Percentiles rank a stretch among this genome's conserved stretches.
These are phyloP conservation scores for Arachnopeziza araneosa DNA, from an alignment of 2,329 filamentous ascomycete genomes.

Conservation along the genomic window DNA sequence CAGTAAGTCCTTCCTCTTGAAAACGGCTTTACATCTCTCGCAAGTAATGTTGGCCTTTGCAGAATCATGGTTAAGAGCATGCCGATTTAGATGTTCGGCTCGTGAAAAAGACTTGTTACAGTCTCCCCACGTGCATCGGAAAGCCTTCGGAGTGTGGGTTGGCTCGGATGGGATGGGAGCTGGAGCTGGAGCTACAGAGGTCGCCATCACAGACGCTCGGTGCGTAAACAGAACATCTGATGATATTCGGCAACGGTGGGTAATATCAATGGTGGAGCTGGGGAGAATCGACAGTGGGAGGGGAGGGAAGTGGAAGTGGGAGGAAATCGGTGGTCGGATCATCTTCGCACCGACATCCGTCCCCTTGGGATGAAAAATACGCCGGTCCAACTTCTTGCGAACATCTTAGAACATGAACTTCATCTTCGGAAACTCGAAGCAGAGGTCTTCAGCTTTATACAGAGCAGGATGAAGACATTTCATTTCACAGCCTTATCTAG, in stretches of 20 bases:
- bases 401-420: background rate
- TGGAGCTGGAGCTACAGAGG: background rate
- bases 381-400: too few relatives aligned
- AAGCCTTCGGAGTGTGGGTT: slow-evolving; percentile 19
- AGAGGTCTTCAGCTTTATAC: too few relatives aligned
- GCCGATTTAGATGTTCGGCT: slow-evolving; percentile 52
- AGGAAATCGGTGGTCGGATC: background rate
- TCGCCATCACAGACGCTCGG: background rate
- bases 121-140: slow-evolving; percentile 38
- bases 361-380: too few relatives aligned
- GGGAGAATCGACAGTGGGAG: background rate
- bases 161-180: background rate
- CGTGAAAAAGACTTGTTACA: slow-evolving; percentile 51
- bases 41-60: slow-evolving; percentile 47
- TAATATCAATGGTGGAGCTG: too few relatives aligned
- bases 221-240: background rate
- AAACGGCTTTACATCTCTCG: slow-evolving; percentile 40
- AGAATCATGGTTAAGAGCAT: slow-evolving; percentile 49
- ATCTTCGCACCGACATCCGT: background rate
- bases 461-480: too few relatives aligned
- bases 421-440: too few relatives aligned
- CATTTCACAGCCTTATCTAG: too few relatives aligned
- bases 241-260: background rate
- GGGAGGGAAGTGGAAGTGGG: background rate
- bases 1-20: slow-evolving; percentile 16